Evolutionary conservation across 1,284 basidiomycete species (phyloP).

Genomic region (Fomitiporia mediterranea): DNA sequence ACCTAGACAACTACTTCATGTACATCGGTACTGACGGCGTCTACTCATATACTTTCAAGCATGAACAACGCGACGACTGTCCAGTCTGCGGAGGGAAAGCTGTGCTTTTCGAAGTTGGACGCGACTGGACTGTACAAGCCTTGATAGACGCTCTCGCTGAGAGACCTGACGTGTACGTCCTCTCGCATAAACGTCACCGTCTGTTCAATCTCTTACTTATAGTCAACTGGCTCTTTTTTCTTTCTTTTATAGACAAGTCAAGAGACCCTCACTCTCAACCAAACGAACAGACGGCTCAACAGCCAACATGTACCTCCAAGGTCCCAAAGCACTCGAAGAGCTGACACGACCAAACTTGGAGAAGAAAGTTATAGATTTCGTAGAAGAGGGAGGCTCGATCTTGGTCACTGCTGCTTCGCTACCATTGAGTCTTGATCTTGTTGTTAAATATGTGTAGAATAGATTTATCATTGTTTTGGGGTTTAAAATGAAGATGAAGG

Average conservation of each 20-base stretch:
- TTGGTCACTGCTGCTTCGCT: conserved; percentile 84
- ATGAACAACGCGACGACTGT: conserved; percentile 89
- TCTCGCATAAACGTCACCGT: conserved; percentile 5
- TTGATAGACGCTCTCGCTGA: conserved; percentile 84
- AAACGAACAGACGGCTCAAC: conserved; percentile 31
- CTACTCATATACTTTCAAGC: conserved; percentile 97
- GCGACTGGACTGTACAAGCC: conserved; percentile 74
- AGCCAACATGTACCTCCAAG: conserved; percentile 86
- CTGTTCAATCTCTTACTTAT: conserved; percentile 9
- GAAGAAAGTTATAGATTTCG: conserved; percentile 79
- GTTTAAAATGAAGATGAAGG: background rate
- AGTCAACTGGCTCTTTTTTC: conserved; percentile 4
- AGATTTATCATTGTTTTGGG: background rate
- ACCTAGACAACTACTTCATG: conserved; percentile 98
- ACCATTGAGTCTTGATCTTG: conserved; percentile 68
- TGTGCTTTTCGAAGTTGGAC: conserved; percentile 62
- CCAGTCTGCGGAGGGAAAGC: conserved; percentile 96
- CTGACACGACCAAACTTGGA: conserved; percentile 86
- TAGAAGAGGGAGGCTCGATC: conserved; percentile 72
- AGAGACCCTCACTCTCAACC: conserved; percentile 82
- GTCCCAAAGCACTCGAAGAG: conserved; percentile 84
- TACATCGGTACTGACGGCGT: conserved; percentile 93
- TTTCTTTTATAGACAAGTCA: conserved; percentile 70
- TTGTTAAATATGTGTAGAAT: conserved; percentile 19
- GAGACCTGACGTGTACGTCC: conserved; percentile 79